Percentiles rank a stretch among this genome's conserved stretches.
Conservation (phyloP, 2,329 filamentous ascomycete genomes). For the Fusarium tjaetaba region DNA sequence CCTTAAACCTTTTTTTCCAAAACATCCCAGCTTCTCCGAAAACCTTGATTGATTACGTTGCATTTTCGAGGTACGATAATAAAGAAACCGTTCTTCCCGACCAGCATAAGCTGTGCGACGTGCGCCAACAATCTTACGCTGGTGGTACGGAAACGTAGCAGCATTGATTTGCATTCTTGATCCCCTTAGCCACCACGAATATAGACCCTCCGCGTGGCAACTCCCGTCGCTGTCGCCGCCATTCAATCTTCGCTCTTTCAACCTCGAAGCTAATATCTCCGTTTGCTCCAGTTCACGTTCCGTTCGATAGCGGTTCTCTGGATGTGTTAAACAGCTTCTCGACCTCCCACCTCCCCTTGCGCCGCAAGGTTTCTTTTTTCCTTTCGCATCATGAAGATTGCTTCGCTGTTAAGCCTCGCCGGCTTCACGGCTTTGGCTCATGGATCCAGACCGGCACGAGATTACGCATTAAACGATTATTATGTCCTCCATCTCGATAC, state of each 20-base stretch:
- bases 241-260: background rate
- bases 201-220: conserved; percentile 25
- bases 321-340: conserved; percentile 38
- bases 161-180: conserved; percentile 4
- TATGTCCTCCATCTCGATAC: conserved; percentile 88
- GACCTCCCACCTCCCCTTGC: conserved; percentile 30
- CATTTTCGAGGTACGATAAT: conserved; percentile 30
- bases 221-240: background rate
- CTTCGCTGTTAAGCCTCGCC: conserved; percentile 63
- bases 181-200: conserved; percentile 1
- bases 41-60: background rate
- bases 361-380: conserved; percentile 25
- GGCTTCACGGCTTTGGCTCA: conserved; percentile 61
- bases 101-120: conserved; percentile 19
- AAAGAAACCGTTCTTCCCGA: background rate
- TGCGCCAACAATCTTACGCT: conserved; percentile 11
- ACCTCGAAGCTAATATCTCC: conserved; percentile 10
- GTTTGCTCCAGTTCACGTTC: conserved; percentile 1
- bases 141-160: conserved; percentile 8
- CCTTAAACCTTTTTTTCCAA: background rate
- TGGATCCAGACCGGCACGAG: conserved; percentile 65
- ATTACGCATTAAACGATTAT: conserved; percentile 87
- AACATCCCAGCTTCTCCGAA: background rate
- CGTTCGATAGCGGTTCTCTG: conserved; percentile 23
- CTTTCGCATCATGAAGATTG: conserved; percentile 58